Percentiles rank a stretch among this genome's conserved stretches.
These are phyloP conservation scores for Panicum virgatum DNA, from an alignment of 202 grass and related monocot genomes.

Conservation along the genomic window DNA sequence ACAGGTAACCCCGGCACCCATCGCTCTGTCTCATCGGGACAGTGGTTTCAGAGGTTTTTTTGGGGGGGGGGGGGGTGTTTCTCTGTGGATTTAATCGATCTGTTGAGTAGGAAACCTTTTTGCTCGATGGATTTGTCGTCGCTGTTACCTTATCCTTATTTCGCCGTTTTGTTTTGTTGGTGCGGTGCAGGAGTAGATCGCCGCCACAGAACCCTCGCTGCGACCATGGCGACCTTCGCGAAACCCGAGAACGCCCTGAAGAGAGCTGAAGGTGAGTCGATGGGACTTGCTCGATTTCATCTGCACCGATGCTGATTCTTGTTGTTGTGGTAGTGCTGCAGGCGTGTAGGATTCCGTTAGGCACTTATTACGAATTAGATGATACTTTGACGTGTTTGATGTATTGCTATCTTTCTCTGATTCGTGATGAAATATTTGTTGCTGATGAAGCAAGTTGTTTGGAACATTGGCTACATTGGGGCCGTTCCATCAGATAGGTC, in stretches of 20 bases:
- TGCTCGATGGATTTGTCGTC: not conserved
- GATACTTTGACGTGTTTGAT: not conserved
- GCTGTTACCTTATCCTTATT: not conserved
- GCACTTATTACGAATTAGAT: not conserved
- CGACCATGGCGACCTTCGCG: conserved; percentile 80
- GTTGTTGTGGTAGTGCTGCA: not conserved
- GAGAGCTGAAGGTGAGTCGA: conserved; percentile 76
- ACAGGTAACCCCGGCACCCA: conserved; percentile 21
- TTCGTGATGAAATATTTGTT: not conserved
- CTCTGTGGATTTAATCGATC: not conserved
- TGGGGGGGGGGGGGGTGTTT: not conserved
- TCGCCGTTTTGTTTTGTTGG: conserved; percentile 3
- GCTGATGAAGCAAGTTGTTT: not conserved
- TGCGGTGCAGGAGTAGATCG: conserved; percentile 52
- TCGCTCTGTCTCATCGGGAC: not conserved
- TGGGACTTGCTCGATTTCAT: not conserved
- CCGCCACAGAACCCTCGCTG: conserved; percentile 27
- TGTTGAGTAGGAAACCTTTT: not conserved
- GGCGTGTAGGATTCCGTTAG: not conserved
- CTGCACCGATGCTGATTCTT: not conserved
- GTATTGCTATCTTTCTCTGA: not conserved
- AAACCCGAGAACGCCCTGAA: conserved; percentile 97
- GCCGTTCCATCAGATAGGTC: not conserved
- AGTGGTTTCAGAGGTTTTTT: not conserved
- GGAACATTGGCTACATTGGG: not conserved